phyloP scores from a whole-genome alignment of 2,329 filamentous ascomycete species.

The Aspergillus clavatus region DNA sequence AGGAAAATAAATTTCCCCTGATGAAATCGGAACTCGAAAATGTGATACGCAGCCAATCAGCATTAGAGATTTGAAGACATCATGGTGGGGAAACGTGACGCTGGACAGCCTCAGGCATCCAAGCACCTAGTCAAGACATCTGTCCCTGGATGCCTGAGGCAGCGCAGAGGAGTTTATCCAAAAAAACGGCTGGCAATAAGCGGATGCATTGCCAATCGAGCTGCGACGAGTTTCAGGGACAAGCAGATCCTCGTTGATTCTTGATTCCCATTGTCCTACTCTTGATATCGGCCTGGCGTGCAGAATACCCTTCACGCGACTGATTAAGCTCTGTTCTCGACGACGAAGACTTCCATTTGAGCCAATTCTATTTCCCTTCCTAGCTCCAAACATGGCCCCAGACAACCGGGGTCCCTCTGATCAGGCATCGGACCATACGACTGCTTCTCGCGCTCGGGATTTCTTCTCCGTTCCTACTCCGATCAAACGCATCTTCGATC shows the following conservation, averaged over 20 bases:
- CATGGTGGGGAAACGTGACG: neutral
- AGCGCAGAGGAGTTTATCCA: neutral
- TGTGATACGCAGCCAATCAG: too few relatives aligned
- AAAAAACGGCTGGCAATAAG: neutral
- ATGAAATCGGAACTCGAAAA: too few relatives aligned
- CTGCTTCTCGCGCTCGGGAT: constrained; percentile 20
- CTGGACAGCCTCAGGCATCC: neutral
- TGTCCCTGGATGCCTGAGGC: neutral
- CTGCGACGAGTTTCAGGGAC: neutral
- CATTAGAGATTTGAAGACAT: neutral
- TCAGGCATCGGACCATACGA: constrained; percentile 21
- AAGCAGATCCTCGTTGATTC: neutral
- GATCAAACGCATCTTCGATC: constrained; percentile 77
- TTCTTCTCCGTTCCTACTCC: constrained; percentile 57
- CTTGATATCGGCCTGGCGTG: constrained; percentile 3
- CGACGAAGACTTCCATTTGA: neutral
- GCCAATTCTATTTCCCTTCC: constrained; percentile 1
- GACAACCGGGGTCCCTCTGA: constrained; percentile 20
- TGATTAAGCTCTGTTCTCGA: neutral
- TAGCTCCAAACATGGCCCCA: constrained; percentile 22
- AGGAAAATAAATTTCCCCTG: too few relatives aligned
- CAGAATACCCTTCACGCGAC: neutral
- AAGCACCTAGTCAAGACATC: neutral
- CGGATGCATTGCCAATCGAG: neutral
- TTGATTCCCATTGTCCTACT: neutral